Percentiles rank a stretch among this genome's conserved stretches.
Evolutionary conservation across 345 rosid genomes (phyloP).

Genomic region (Streptanthus diversifolius): DNA sequence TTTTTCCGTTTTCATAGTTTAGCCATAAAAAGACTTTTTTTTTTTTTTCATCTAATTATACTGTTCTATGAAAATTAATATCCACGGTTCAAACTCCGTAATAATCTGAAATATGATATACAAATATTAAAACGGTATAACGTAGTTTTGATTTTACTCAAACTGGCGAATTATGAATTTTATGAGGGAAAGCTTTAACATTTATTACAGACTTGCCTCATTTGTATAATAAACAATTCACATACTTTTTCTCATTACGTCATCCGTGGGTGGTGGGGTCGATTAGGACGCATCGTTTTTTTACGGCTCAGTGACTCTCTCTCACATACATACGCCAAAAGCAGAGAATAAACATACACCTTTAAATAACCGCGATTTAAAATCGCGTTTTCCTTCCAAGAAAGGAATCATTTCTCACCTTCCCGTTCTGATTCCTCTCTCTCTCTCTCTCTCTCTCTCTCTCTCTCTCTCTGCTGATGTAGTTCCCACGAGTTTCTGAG

Average conservation of each 20-base stretch:
- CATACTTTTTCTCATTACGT: background rate
- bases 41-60: background rate
- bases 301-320: background rate
- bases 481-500: constrained; percentile 24
- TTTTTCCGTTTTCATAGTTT: background rate
- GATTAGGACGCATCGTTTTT: background rate
- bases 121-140: too few relatives aligned
- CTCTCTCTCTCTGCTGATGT: constrained; percentile 24
- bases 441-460: constrained; percentile 21
- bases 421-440: constrained; percentile 2
- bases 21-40: background rate
- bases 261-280: constrained; percentile 22
- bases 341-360: background rate
- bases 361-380: background rate
- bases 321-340: constrained; percentile 5
- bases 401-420: background rate
- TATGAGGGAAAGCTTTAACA: too few relatives aligned
- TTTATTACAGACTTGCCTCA: too few relatives aligned
- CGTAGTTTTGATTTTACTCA: background rate
- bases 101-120: too few relatives aligned
- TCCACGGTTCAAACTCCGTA: too few relatives aligned
- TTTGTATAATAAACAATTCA: background rate
- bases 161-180: too few relatives aligned
- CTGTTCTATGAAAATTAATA: background rate
- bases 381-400: background rate